Evolutionary conservation across 805 yeast genomes (phyloP), one percentile per base, ranked within the genome.

Genomic region (Kodamaea nitidulidarum): DNA sequence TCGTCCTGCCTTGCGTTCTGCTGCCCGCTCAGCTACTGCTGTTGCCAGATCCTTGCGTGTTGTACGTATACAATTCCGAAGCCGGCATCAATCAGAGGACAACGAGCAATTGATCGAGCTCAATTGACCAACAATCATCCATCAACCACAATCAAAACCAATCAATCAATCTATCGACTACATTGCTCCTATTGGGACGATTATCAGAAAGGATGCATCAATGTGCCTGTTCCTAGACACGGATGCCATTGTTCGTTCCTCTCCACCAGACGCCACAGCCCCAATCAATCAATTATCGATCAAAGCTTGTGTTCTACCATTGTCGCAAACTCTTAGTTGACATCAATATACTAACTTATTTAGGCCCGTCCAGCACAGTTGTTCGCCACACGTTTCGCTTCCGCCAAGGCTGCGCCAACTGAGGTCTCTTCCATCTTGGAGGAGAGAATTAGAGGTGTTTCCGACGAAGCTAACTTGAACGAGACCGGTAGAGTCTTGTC

Each of bases 401-500:
- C 90, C 45, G 90, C 93, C 55, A 93, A 93, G 82, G 93, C 98
- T 64, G 88, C 95, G 59, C 98, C 99, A 69, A 93, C 98, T 56
- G 99, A 93, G 78, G 98, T 93, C 55, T 90, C 98, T 56, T 88
- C 98, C 46, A 93, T 93, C 76, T 82, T 93, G 66, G 98, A 93
- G 79, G 96, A 93, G 74, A 88, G 95, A 77, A 93, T 93, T 78
- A 90, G 96, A 79, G 98, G 98, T 76, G 95, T 91, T 61, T 81
- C 96, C 51, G 93, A 88, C 63, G 98, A 91, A 74, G 87, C 96
- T 61, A 81, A 87, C 84, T 83, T 93, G 65, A 88, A 93, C 73
- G 98, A 93, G 78, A 95, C 98, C 67, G 99, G 99, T 73, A 88
- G 96, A 76, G 98, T 93, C 65, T 80, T 93, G 67, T 84, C 97